Base-by-base conservation (phyloP, 179 eudicot species). In the Heliamphora pulchella region DNA sequence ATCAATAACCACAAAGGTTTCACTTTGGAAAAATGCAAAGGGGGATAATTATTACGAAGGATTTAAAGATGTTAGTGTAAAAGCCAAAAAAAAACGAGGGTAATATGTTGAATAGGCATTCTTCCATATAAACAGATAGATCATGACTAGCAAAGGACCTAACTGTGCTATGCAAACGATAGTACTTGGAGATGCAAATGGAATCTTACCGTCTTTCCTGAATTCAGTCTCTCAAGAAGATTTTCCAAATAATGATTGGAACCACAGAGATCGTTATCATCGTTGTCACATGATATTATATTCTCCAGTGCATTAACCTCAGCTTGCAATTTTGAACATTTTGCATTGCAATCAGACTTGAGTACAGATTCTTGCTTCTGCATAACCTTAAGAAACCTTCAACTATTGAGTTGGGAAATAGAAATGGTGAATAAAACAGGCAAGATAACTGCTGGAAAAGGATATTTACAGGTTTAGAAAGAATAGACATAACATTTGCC, bases 151-250 rank as follows among this genome's bases (percentile, higher is more conserved):
- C 54, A 15, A 51, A 48, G 31, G 20, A 46, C 71, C 72, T 31
- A 76, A 62, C 55, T 65, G 47, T 48, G 13, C 57, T 20, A 47
- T 17, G 69, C 57, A 39, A 11, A 65, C 5, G 20, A 41, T 54
- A 41, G 48, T 18, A 41, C 41, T 51, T 13, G 41, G 22, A 76
- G 67, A 73, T 18, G 71, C 10, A 43, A 48, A 17, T 20, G 20
- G 44, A 75, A 62, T n/a, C 75, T 63, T 80, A 91, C 94, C 94
- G 47, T 86, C 78, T 89, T 91, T 46, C 82, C 85, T 69, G 64
- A 81, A 55, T 89, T 73, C 76, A 91, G 83, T 75, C 79, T 87
- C 80, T 84, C 84, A 22, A 83, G 54, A 51, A 77, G 72, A 55
- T 84, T 86, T 69, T 43, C 65, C 31, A 86, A 74, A 48, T 74